Conservation (phyloP, 495 filamentous ascomycete genomes). For the Penicillium odoratum region DNA sequence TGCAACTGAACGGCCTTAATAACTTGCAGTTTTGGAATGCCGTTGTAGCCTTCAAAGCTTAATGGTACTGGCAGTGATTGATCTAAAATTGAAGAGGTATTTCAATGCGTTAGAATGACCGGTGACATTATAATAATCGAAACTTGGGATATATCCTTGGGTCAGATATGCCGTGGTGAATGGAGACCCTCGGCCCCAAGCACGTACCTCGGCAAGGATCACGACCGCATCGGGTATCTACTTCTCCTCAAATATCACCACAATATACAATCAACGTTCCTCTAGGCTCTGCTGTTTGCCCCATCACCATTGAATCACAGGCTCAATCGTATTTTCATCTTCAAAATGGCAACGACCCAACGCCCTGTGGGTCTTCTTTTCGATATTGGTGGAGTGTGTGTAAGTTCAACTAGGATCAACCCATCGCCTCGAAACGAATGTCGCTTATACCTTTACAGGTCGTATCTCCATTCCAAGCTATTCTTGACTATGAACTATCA, state of each 20-base stretch:
- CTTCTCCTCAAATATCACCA: slow-evolving; percentile 10
- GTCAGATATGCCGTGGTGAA: neutral
- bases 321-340: neutral
- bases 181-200: slow-evolving; percentile 14
- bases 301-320: neutral
- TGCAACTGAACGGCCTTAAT: too few species aligned
- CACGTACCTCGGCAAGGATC: slow-evolving; percentile 25
- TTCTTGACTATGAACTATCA: slow-evolving; percentile 80
- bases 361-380: slow-evolving; percentile 82
- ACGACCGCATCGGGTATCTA: slow-evolving; percentile 6
- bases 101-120: too few species aligned
- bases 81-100: too few species aligned
- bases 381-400: slow-evolving; percentile 96
- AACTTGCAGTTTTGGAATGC: too few species aligned
- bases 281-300: neutral
- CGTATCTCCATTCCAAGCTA: slow-evolving; percentile 86
- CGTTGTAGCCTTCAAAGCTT: too few species aligned
- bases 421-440: neutral
- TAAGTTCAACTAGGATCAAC: slow-evolving; percentile 47
- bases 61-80: too few species aligned
- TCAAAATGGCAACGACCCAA: slow-evolving; percentile 38
- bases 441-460: slow-evolving; percentile 54
- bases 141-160: neutral
- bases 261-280: neutral
- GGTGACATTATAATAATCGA: too few species aligned